Evolutionary conservation across 2,329 filamentous ascomycete species (phyloP), one percentile per base, ranked within the genome.

Genomic region (Bipolaris sorokiniana): DNA sequence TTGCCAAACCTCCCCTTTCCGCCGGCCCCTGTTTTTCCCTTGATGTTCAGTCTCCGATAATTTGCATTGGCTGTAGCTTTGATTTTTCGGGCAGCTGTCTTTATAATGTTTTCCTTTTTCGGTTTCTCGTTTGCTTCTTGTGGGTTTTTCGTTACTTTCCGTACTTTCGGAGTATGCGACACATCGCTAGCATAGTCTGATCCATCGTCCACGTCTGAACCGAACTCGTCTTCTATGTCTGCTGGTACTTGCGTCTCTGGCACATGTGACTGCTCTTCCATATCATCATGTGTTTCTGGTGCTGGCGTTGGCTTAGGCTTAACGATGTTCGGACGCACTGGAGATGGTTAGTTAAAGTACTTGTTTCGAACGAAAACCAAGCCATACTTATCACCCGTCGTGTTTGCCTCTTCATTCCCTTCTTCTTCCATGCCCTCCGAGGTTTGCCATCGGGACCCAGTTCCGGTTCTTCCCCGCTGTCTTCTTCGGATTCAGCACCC

Each of bases 371-470:
- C 2, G 5, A 40, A 22, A n/a, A 33, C 4, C 42, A 28, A 20
- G 47, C 62, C 66, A 63, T 61, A 74, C 73, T 90, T 58, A 88
- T 92, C 53, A 85, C 82, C 46, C 83, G 80, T 60, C 88, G 82
- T 3, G 91, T 94, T 53, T 90, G 91, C 59, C 91, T 83, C 80
- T 95, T 95, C 72, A 90, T 84, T 0, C 90, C 90, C 79, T 90
- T 91, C 83, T 95, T 95, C 82, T 93, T 94, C 80, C 84, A 94
- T 1, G 85, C 76, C 51, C 82, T 85, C 36, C 87, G 73, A 2
- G 87, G 87, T 60, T 84, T 81, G 1, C 86, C 86, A 65, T 86
- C 78, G n/a, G 79, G 80, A 50, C 80, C 85, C 11, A 83, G 54
- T 13, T 62, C 65, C 26, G 68, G 68, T n/a, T 76, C 71, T 3